Conservation (phyloP, 208 protist species). For the Zelonia costaricensis region DNA sequence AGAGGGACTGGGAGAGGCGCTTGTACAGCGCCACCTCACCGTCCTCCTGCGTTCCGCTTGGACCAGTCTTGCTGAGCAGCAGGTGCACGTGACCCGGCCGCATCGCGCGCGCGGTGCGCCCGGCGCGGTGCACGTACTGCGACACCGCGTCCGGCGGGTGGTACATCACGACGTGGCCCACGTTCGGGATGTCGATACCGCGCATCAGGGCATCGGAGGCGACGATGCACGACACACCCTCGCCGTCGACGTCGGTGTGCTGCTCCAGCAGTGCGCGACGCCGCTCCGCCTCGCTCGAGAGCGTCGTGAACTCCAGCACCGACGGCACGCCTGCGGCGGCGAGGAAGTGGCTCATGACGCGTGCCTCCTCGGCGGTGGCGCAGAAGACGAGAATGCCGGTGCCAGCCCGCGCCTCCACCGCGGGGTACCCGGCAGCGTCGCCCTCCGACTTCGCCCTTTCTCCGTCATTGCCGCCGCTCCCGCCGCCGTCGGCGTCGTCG, state of each 20-base stretch:
- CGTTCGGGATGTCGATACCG: slow-evolving; percentile 88
- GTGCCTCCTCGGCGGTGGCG: slow-evolving; percentile 84
- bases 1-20: slow-evolving; percentile 43
- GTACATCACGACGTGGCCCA: slow-evolving; percentile 92
- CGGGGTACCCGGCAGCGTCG: slow-evolving; percentile 36
- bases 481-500: slow-evolving; percentile 11
- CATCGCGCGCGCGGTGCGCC: slow-evolving; percentile 95
- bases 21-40: slow-evolving; percentile 80
- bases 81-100: slow-evolving; percentile 77
- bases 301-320: slow-evolving; percentile 87
- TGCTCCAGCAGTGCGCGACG: slow-evolving; percentile 61
- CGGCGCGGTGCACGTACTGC: slow-evolving; percentile 97
- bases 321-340: slow-evolving; percentile 57
- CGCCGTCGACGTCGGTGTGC: neutral
- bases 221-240: slow-evolving; percentile 51
- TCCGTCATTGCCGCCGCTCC: slow-evolving; percentile 23
- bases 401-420: slow-evolving; percentile 55
- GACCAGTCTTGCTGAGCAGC: slow-evolving; percentile 73
- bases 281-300: slow-evolving; percentile 71
- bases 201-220: slow-evolving; percentile 90
- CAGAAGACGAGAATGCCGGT: slow-evolving; percentile 83
- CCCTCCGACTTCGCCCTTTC: neutral
- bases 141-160: slow-evolving; percentile 84
- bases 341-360: slow-evolving; percentile 88
- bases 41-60: slow-evolving; percentile 58